Percentiles rank a stretch among this genome's conserved stretches.
phyloP scores from a whole-genome alignment of 1,284 basidiomycete genomes.

The Anthracocystis walkeri region DNA sequence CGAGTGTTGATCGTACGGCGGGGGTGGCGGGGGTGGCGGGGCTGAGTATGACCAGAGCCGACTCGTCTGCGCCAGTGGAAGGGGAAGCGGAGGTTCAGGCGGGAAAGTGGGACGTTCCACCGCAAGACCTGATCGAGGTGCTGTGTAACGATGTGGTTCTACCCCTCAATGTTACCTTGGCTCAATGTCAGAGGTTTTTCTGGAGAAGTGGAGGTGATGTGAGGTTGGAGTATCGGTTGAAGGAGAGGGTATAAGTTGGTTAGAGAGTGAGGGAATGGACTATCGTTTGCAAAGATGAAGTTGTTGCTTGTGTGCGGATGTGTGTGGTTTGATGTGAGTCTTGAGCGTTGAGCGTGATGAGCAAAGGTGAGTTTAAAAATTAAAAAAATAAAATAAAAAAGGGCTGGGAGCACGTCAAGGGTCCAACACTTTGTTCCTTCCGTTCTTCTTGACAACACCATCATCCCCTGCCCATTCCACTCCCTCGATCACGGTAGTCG shows the following conservation, averaged over 20 bases:
- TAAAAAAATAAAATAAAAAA: too few species aligned
- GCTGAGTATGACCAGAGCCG: conserved; percentile 37
- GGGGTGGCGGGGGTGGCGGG: conserved; percentile 4
- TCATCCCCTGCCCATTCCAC: too few species aligned
- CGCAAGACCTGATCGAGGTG: conserved; percentile 87
- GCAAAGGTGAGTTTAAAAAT: too few species aligned
- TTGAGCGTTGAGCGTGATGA: neutral
- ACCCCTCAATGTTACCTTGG: conserved; percentile 86
- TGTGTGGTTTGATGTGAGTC: neutral
- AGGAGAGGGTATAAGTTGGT: conserved; percentile 6
- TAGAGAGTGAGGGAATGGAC: neutral
- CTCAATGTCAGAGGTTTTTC: conserved; percentile 68
- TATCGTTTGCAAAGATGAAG: neutral
- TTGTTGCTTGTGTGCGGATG: neutral
- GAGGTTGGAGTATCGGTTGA: conserved; percentile 53
- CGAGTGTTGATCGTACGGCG: conserved; percentile 19
- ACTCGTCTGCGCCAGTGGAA: conserved; percentile 14
- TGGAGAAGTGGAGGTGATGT: conserved; percentile 47
- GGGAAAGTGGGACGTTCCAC: conserved; percentile 57
- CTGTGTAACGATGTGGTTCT: conserved; percentile 84
- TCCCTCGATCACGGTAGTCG: too few species aligned
- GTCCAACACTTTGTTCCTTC: too few species aligned
- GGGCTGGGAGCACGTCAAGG: too few species aligned
- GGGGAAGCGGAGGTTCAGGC: neutral
- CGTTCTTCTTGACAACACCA: too few species aligned